Conservation (phyloP, 2,329 filamentous ascomycete genomes). For the Colletotrichum incanum region DNA sequence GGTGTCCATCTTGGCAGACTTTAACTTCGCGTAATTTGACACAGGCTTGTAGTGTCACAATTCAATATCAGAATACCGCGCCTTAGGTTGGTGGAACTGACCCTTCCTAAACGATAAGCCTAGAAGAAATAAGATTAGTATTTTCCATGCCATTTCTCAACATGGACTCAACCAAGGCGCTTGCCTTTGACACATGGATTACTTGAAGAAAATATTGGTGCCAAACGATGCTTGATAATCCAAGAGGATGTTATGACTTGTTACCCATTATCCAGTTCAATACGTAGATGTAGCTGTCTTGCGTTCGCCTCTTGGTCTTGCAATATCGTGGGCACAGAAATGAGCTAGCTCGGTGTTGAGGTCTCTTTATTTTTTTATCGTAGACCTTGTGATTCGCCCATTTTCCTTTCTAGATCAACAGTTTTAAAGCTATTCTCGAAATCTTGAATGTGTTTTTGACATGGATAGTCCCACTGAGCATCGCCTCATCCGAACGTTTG, state of each 20-base stretch:
- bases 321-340: no score
- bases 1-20: neutral
- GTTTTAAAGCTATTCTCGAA: neutral
- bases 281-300: no score
- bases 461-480: neutral
- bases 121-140: neutral
- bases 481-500: constrained; percentile 31
- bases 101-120: neutral
- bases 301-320: no score
- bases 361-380: neutral
- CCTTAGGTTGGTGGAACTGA: neutral
- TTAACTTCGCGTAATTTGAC: neutral
- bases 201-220: no score
- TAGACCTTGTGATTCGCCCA: no score
- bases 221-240: no score
- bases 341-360: neutral
- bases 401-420: no score
- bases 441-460: constrained; percentile 31
- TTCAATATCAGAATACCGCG: neutral
- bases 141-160: neutral
- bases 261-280: no score
- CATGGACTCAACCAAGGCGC: no score
- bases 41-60: neutral
- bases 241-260: no score
- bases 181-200: no score